Base-by-base conservation (phyloP, 148 eudicot species). In the Rhododendron williamsianum region DNA sequence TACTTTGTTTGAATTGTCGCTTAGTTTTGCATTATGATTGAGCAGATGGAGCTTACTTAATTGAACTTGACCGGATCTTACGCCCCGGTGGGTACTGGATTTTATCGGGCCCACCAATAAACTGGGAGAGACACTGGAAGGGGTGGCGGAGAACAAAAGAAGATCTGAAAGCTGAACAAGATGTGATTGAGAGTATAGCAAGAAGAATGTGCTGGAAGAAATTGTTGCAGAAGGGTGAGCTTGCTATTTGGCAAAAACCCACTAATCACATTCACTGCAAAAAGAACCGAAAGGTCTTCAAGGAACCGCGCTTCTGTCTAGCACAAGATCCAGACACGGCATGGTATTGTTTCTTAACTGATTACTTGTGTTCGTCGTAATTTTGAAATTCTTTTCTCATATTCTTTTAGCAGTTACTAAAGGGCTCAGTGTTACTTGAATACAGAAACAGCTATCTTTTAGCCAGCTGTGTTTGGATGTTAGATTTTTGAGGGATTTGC, bases 81-180 rank as follows among this genome's bases (percentile, higher is more conserved):
- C 89, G 95, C 0, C 95, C 95, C 4, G 95, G 95, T 15, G 95
- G 95, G 33, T 92, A 92, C 73, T 93, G 95, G 95, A 82, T 93
- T 33, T 88, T 90, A 16, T 93, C 95, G 8, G 95, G 95, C 3
- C 95, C 94, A 13, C 95, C 95, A 9, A 91, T 92, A 48, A 91
- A 91, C 86, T 93, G 94, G 95, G 78, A 91, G 88, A 87, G 7
- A 2, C 90, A 86, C 84, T 92, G 89, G 90, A 90, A 86, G 82
- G 95, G 94, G 4, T 93, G 95, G 95, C 38, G 60, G 8, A 88
- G 93, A 78, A 87, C 91, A 1, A 19, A 60, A 4, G 82, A 91
- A 19, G 93, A 93, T 46, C 80, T 93, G 27, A 85, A 90, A 35
- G 82, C 86, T 0, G 93, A 93, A 49, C 95, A 93, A 80, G 36